A percentile compares a stretch with the other conserved stretches of the same genome.
These are phyloP conservation scores for Naganishia liquefaciens DNA, from an alignment of 1,284 basidiomycete species.

Conservation along the genomic window DNA sequence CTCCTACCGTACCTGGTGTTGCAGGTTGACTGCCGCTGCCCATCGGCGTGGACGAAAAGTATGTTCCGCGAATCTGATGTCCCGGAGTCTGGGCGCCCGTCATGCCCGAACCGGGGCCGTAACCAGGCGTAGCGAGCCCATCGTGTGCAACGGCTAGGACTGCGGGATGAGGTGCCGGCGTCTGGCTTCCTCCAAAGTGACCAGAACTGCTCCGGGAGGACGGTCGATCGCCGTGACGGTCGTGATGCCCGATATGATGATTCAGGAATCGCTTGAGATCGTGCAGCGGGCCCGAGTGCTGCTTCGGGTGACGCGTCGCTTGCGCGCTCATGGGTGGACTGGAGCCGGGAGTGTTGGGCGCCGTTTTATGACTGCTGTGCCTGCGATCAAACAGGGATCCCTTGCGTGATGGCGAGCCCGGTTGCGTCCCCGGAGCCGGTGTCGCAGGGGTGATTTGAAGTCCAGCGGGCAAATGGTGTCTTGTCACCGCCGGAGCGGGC, in stretches of 20 bases:
- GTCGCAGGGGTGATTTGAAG: slow-evolving; percentile 31
- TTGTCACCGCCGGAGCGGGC: slow-evolving; percentile 1
- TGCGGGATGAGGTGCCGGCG: slow-evolving; percentile 35
- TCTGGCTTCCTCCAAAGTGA: slow-evolving; percentile 25
- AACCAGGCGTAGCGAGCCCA: slow-evolving; percentile 46
- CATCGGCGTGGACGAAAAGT: slow-evolving; percentile 27
- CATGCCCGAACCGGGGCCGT: slow-evolving; percentile 5
- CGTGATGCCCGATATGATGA: slow-evolving; percentile 71
- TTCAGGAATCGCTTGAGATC: slow-evolving; percentile 91
- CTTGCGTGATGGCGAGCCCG: slow-evolving; percentile 20
- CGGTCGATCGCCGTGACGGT: slow-evolving; percentile 16
- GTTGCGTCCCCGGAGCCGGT: slow-evolving; percentile 14
- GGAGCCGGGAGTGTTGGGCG: slow-evolving; percentile 46
- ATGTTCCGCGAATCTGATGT: slow-evolving; percentile 20
- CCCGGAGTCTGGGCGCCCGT: slow-evolving; percentile 32
- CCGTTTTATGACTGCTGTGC: slow-evolving; percentile 38
- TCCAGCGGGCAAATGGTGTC: slow-evolving; percentile 28
- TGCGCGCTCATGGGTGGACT: slow-evolving; percentile 45
- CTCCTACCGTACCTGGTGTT: slow-evolving; percentile 30
- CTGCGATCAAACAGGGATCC: slow-evolving; percentile 5
- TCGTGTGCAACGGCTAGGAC: slow-evolving; percentile 32
- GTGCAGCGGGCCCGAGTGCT: slow-evolving; percentile 66
- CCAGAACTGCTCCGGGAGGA: slow-evolving; percentile 8
- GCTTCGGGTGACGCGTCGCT: slow-evolving; percentile 51
- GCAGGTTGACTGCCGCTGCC: slow-evolving; percentile 30